These are phyloP conservation scores for Parafenestella ontariensis DNA, from an alignment of 2,329 filamentous ascomycete genomes.

Conservation along the genomic window DNA sequence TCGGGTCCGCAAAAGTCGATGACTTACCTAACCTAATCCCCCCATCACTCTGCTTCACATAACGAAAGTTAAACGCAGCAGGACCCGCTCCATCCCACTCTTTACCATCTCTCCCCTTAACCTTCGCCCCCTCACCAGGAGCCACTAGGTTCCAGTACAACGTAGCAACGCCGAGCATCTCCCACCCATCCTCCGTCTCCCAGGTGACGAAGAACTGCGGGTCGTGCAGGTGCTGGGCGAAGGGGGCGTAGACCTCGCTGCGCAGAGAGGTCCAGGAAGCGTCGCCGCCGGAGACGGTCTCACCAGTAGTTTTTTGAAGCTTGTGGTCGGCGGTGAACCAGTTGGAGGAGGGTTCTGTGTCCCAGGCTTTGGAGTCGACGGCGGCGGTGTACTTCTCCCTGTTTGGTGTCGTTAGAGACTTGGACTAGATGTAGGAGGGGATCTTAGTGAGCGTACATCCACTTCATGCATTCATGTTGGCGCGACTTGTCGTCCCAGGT, in stretches of 20 bases:
- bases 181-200: conserved; percentile 14
- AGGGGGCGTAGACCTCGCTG: conserved; percentile 17
- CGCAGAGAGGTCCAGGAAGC: conserved; percentile 3
- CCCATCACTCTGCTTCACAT: conserved; percentile 4
- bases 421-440: not conserved
- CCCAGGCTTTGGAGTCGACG: conserved; percentile 11
- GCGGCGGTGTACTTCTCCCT: conserved; percentile 17
- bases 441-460: conserved; percentile 12
- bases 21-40: conserved; percentile 8
- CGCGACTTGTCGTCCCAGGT: conserved; percentile 16
- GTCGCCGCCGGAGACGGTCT: conserved; percentile 7
- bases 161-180: conserved; percentile 16
- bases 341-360: conserved; percentile 1
- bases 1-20: conserved; percentile 15
- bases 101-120: conserved; percentile 8
- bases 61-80: conserved; percentile 14
- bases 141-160: conserved; percentile 13
- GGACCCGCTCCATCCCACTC: conserved; percentile 18
- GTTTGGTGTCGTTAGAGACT: not conserved
- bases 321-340: conserved; percentile 6
- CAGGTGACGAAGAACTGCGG: conserved; percentile 9
- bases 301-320: conserved; percentile 12
- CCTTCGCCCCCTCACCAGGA: conserved; percentile 7
- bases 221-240: conserved; percentile 8
- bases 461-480: conserved; percentile 18